Base-by-base conservation (phyloP, 139 green algal species). In the Chlorella sp. region DNA sequence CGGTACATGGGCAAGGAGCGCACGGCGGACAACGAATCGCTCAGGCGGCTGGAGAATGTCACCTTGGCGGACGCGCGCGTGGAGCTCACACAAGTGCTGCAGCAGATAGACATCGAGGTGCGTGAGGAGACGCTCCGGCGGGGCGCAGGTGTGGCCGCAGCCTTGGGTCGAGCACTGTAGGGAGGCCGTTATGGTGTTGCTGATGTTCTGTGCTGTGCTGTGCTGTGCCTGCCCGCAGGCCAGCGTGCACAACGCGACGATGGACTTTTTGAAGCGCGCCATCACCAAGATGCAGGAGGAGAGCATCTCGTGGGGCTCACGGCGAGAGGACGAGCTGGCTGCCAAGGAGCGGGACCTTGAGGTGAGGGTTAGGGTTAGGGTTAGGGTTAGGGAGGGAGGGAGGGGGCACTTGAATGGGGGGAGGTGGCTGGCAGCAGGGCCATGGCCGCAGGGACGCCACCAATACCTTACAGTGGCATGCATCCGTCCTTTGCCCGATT, bases 41-140 rank as follows among this genome's bases (percentile, higher is more conserved):
- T 71, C 27, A 49, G 77, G 27, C 70, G 86, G 17, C 60, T 89
- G 78, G 79, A 90, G 72, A 63, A 72, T 31, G 74, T 65, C 24
- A 30, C 74, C 49, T 75, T 91, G 49, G 72, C 79, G 17, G 75
- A 89, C 34, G 60, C 89, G 63, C 63, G 84, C 59, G 64, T 65
- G 35, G 71, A 82, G 69, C 84, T 82, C 67, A 79, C 66, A 35
- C 71, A 79, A 62, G 62, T 72, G 34, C 77, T 72, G 70, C 79
- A 88, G 72, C 80, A 88, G 77, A 77, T 90, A 26, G 76, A 87
- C 29, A 89, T 88, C 22, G 87, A 92, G 77, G 77, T 77, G 33
- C 67, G 62, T 49, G 22, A 63, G 70, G 49, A 64, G n/a, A n/a
- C n/a, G n/a, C n/a, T n/a, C n/a, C n/a, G n/a, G n/a, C n/a, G n/a